Conservation (phyloP, 768 basidiomycete genomes). For the Boletus rubescentipes region DNA sequence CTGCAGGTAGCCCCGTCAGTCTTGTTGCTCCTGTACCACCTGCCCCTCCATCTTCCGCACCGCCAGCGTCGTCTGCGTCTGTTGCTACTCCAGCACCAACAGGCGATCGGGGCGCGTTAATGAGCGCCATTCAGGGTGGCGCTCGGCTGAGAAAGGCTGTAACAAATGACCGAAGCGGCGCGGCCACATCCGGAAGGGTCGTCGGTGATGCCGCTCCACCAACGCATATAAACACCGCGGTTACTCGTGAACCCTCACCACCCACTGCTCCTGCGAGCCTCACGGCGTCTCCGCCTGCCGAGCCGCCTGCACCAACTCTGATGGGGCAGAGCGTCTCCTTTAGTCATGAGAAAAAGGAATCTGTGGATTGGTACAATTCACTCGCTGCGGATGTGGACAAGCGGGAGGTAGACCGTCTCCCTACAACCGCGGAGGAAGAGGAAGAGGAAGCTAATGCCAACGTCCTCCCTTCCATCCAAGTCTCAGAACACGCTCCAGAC, state of each 20-base stretch:
- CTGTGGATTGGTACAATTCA: constrained; percentile 89
- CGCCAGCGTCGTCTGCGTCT: constrained; percentile 27
- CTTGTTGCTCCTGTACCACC: constrained; percentile 39
- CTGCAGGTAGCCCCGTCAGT: constrained; percentile 25
- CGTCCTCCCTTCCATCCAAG: constrained; percentile 54
- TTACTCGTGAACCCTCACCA: constrained; percentile 40
- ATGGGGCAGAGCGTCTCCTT: constrained; percentile 18
- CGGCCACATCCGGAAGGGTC: constrained; percentile 70
- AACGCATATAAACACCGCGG: constrained; percentile 55
- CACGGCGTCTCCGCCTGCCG: constrained; percentile 21
- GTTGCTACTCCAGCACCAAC: constrained; percentile 39
- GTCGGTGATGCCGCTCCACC: constrained; percentile 74
- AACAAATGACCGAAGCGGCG: constrained; percentile 81
- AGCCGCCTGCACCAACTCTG: constrained; percentile 14
- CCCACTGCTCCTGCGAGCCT: neutral
- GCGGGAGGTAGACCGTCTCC: constrained; percentile 42
- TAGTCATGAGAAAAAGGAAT: constrained; percentile 59
- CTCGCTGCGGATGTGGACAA: constrained; percentile 68
- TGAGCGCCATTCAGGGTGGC: constrained; percentile 80
- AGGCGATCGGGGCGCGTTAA: constrained; percentile 61
- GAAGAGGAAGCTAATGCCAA: constrained; percentile 38
- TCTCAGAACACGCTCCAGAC: constrained; percentile 46
- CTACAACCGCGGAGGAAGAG: constrained; percentile 60
- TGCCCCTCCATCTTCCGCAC: constrained; percentile 36
- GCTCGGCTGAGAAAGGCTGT: constrained; percentile 66